A percentile compares a stretch with the other conserved stretches of the same genome.
phyloP scores from a whole-genome alignment of 208 protist species.

The Trypanosoma congolense region DNA sequence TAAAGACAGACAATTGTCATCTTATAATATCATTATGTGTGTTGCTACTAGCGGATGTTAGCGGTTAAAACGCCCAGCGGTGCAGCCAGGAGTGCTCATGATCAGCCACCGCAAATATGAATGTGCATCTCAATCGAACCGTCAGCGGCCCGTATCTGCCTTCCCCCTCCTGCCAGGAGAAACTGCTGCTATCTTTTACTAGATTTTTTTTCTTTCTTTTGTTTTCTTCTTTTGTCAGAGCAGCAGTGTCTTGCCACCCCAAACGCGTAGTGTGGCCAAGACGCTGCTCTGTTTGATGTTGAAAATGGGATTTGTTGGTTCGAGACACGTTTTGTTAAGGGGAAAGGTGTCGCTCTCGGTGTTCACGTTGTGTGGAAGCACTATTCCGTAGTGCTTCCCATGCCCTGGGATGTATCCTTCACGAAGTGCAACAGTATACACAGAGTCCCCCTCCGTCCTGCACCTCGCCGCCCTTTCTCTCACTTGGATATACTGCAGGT shows the following conservation, averaged over 20 bases:
- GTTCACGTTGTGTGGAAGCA: constrained; percentile 17
- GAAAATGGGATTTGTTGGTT: constrained; percentile 62
- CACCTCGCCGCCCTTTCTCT: background rate
- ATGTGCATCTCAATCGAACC: too few relatives aligned
- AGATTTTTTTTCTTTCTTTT: constrained; percentile 1
- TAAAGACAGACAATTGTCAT: too few relatives aligned
- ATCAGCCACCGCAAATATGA: too few relatives aligned
- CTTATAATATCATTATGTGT: too few relatives aligned
- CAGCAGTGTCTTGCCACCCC: constrained; percentile 41
- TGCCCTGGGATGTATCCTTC: constrained; percentile 41
- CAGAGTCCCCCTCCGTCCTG: constrained; percentile 12
- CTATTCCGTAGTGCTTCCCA: constrained; percentile 33
- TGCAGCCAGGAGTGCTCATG: too few relatives aligned
- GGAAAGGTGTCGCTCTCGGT: constrained; percentile 5
- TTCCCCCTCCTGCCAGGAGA: too few relatives aligned
- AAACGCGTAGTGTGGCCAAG: constrained; percentile 33
- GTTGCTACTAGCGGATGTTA: too few relatives aligned
- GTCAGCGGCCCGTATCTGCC: too few relatives aligned
- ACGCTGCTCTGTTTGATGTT: constrained; percentile 63
- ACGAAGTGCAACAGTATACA: constrained; percentile 31
- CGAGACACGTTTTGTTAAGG: constrained; percentile 35
- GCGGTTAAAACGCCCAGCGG: too few relatives aligned
- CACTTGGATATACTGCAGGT: constrained; percentile 45
- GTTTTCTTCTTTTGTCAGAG: constrained; percentile 5
- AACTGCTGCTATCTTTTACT: too few relatives aligned